Evolutionary conservation across 2,329 filamentous ascomycete genomes (phyloP).

Genomic region (Fusarium sp.): DNA sequence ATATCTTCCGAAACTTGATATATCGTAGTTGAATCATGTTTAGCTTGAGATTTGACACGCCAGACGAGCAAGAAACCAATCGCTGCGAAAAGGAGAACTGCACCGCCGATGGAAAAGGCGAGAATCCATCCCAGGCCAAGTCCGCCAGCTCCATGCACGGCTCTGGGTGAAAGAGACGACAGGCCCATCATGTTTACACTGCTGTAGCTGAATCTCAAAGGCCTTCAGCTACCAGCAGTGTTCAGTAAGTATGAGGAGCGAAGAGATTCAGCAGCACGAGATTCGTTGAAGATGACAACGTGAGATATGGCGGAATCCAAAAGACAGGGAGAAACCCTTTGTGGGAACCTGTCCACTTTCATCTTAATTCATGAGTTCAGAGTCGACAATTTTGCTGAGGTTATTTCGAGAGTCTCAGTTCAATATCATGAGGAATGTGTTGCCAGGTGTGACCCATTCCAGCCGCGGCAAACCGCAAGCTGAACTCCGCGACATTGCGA

Average conservation of each 20-base stretch:
- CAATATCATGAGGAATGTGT: conserved; percentile 54
- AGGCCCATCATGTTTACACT: conserved; percentile 29
- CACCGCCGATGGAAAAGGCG: conserved; percentile 61
- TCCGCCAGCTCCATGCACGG: conserved; percentile 21
- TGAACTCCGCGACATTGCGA: conserved; percentile 19
- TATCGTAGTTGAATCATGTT: conserved; percentile 39
- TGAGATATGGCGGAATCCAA: conserved; percentile 25
- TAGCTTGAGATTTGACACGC: conserved; percentile 44
- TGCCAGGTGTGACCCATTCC: conserved; percentile 54
- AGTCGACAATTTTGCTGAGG: conserved; percentile 31
- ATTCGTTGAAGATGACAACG: conserved; percentile 29
- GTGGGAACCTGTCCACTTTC: conserved; percentile 36
- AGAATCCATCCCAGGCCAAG: conserved; percentile 55
- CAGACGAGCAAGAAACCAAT: conserved; percentile 58
- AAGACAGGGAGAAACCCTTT: conserved; percentile 25
- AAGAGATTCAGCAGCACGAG: conserved; percentile 10
- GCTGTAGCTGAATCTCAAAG: conserved; percentile 18
- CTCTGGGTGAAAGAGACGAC: conserved; percentile 14
- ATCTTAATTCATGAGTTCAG: conserved; percentile 29
- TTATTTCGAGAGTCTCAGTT: conserved; percentile 47
- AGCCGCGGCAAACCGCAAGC: conserved; percentile 35
- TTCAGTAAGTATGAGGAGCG: conserved; percentile 13
- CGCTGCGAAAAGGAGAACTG: conserved; percentile 56
- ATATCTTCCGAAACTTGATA: conserved; percentile 45
- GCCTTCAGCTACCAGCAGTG: conserved; percentile 18